Percentiles rank a stretch among this genome's conserved stretches.
Evolutionary conservation across 257 asterid species (phyloP).

Genomic region (Przewalskia tangutica): DNA sequence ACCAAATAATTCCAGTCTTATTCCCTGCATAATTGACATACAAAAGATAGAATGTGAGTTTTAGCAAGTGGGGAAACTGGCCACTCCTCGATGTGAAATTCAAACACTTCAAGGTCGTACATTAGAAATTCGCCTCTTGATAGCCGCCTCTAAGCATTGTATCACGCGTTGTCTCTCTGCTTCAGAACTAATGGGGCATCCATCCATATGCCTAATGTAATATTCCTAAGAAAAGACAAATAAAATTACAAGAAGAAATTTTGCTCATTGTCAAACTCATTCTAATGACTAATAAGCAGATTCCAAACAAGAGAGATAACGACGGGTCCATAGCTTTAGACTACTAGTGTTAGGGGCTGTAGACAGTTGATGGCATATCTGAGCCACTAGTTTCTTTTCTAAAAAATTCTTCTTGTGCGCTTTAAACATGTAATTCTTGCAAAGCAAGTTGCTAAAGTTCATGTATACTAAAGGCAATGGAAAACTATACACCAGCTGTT

Average conservation of each 20-base stretch:
- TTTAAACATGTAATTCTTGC: background rate
- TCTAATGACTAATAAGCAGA: background rate
- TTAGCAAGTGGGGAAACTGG: background rate
- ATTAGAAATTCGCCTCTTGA: slow-evolving; percentile 39
- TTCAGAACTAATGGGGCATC: slow-evolving; percentile 38
- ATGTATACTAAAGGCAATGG: background rate
- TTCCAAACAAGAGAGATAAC: no score
- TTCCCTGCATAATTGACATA: slow-evolving; percentile 25
- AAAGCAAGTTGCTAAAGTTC: background rate
- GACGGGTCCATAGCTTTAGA: no score
- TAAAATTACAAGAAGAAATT: background rate
- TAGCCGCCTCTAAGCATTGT: slow-evolving; percentile 48
- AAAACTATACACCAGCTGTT: background rate
- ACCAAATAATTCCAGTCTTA: slow-evolving; percentile 35
- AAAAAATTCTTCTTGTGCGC: background rate
- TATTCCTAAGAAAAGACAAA: slow-evolving; percentile 25
- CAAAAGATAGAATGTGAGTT: background rate
- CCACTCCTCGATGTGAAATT: background rate
- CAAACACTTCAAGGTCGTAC: slow-evolving; percentile 8
- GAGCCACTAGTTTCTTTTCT: background rate
- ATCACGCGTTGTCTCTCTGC: slow-evolving; percentile 37
- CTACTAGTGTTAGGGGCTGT: no score
- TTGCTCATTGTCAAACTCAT: background rate
- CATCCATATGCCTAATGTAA: slow-evolving; percentile 41
- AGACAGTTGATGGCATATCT: background rate